These are phyloP conservation scores for Sclerotiophoma versabilis DNA, from an alignment of 2,329 filamentous ascomycete genomes.

Conservation along the genomic window DNA sequence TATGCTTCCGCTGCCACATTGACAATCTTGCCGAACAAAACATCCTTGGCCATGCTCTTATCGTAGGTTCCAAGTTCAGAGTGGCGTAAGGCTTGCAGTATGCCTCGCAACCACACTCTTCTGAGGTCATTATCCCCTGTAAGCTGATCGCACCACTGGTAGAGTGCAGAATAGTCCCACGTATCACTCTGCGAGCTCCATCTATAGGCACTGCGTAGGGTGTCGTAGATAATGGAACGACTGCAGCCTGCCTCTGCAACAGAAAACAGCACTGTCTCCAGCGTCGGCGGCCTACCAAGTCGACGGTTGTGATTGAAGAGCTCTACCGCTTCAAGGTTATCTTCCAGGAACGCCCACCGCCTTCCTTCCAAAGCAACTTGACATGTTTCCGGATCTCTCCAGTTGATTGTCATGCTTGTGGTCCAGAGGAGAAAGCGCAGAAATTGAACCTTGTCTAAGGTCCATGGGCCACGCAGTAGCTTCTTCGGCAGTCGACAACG, in stretches of 20 bases:
- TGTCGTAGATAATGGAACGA: constrained; percentile 43
- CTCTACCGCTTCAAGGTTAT: constrained; percentile 42
- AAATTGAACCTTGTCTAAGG: constrained; percentile 37
- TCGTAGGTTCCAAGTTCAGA: neutral
- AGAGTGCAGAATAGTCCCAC: constrained; percentile 28
- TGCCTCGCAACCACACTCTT: constrained; percentile 36
- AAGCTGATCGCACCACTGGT: constrained; percentile 40
- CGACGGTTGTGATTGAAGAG: constrained; percentile 45
- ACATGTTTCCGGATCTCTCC: constrained; percentile 26
- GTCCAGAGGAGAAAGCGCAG: constrained; percentile 42
- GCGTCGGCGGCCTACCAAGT: constrained; percentile 33
- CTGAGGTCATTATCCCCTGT: constrained; percentile 29
- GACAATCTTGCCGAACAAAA: constrained; percentile 13
- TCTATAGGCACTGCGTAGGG: constrained; percentile 27
- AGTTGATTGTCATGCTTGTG: constrained; percentile 43
- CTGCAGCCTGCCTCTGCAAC: constrained; percentile 41
- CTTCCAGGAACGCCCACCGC: constrained; percentile 34
- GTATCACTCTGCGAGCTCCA: constrained; percentile 20
- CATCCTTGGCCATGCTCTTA: neutral
- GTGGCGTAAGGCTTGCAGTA: constrained; percentile 30
- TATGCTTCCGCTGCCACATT: constrained; percentile 26
- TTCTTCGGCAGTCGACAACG: constrained; percentile 42
- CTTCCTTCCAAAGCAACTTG: constrained; percentile 25
- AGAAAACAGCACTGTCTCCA: constrained; percentile 35
- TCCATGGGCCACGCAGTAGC: constrained; percentile 39